Conservation (phyloP, 495 filamentous ascomycete genomes). For the Xylaria telfairii region DNA sequence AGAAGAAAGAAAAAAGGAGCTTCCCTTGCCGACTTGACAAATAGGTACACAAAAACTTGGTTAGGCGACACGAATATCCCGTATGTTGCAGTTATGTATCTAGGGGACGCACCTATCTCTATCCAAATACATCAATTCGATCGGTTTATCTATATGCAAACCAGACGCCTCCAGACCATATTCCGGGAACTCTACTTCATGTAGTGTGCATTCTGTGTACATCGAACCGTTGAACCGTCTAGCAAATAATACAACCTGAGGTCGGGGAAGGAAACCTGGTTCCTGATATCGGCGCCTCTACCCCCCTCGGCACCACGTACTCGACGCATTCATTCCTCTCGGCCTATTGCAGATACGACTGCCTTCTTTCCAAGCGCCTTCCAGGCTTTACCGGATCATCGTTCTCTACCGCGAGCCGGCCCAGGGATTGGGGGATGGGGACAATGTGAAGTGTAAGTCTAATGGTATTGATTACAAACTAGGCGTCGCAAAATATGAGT, state of each 20-base stretch:
- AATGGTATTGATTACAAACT: conserved; percentile 30
- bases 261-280: not conserved
- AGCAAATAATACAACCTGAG: conserved; percentile 16
- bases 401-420: not conserved
- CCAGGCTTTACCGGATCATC: not conserved
- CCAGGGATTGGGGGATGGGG: not conserved
- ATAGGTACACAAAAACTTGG: not conserved
- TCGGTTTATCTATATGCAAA: conserved; percentile 24
- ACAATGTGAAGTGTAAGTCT: conserved; percentile 26
- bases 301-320: not conserved
- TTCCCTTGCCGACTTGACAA: too few species aligned
- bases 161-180: not conserved
- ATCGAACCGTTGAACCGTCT: conserved; percentile 19
- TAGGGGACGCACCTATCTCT: not conserved
- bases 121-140: conserved; percentile 8
- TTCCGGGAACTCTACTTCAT: conserved; percentile 7
- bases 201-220: conserved; percentile 11
- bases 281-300: conserved; percentile 1
- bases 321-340: not conserved
- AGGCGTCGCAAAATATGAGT: conserved; percentile 24
- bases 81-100: not conserved
- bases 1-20: too few species aligned
- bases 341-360: not conserved
- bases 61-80: not conserved
- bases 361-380: not conserved